These are phyloP conservation scores for Epichloe sp. DNA, from an alignment of 2,329 filamentous ascomycete genomes.

Conservation along the genomic window DNA sequence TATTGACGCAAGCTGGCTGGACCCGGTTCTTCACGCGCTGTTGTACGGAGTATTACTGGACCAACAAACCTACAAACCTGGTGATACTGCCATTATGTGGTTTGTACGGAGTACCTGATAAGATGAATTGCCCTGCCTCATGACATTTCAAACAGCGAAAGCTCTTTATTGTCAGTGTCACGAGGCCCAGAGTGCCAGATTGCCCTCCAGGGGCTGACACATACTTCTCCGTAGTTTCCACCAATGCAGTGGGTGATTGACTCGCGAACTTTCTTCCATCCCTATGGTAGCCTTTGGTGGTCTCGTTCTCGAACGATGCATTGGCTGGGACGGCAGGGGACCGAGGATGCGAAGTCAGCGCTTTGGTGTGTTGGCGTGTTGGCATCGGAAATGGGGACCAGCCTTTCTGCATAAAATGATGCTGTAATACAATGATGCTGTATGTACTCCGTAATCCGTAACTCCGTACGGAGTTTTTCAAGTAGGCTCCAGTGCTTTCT, in stretches of 20 bases:
- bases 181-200: too few species aligned
- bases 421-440: not conserved
- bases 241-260: not conserved
- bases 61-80: too few species aligned
- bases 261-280: not conserved
- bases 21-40: not conserved
- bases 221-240: not conserved
- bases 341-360: not conserved
- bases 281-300: not conserved
- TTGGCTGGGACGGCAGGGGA: not conserved
- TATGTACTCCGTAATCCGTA: too few species aligned
- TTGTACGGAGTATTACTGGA: too few species aligned
- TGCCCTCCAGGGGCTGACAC: too few species aligned
- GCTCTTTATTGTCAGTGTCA: too few species aligned
- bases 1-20: not conserved
- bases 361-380: too few species aligned
- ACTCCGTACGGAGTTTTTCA: not conserved
- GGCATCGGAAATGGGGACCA: too few species aligned
- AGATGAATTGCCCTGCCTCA: too few species aligned
- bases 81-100: too few species aligned
- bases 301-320: constrained; percentile 1
- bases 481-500: not conserved
- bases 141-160: too few species aligned
- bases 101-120: too few species aligned
- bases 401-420: not conserved